A percentile compares a stretch with the other conserved stretches of the same genome.
Evolutionary conservation across 306 rosid genomes (phyloP).

Genomic region (Gynostemma pentaphyllum): DNA sequence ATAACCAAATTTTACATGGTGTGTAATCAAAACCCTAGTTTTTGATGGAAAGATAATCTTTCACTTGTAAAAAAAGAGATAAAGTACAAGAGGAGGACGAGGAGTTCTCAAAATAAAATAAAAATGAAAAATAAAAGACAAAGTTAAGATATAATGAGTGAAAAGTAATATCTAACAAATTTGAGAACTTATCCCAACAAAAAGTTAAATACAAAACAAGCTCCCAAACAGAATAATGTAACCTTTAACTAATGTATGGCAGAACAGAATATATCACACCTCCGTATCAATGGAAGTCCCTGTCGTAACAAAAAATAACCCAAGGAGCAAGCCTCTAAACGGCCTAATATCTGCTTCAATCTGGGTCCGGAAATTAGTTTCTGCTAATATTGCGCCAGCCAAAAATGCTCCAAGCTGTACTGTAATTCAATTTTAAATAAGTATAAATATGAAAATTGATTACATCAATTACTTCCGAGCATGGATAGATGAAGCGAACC

Average conservation of each 20-base stretch:
- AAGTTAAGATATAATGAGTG: too few relatives aligned
- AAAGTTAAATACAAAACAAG: too few relatives aligned
- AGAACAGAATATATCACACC: constrained; percentile 29
- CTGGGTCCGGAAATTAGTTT: constrained; percentile 96
- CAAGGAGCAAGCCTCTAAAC: constrained; percentile 93
- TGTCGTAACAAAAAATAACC: constrained; percentile 81
- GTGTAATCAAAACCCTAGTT: not conserved
- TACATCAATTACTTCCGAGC: not conserved
- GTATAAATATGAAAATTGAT: not conserved
- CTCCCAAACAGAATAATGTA: not conserved
- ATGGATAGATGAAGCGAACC: constrained; percentile 32
- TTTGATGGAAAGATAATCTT: too few relatives aligned
- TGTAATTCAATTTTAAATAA: constrained; percentile 16
- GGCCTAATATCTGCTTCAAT: constrained; percentile 99
- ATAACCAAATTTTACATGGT: not conserved
- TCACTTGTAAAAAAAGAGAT: too few relatives aligned
- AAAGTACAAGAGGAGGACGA: too few relatives aligned
- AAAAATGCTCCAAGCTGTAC: constrained; percentile 98
- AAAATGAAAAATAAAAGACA: too few relatives aligned
- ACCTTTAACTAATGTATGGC: not conserved
- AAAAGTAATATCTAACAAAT: too few relatives aligned
- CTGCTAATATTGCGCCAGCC: constrained; percentile 96
- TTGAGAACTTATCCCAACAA: too few relatives aligned
- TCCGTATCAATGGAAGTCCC: constrained; percentile 89
- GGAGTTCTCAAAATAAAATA: too few relatives aligned